Evolutionary conservation across 2,329 filamentous ascomycete species (phyloP).

Genomic region (Xylariaceae sp.): DNA sequence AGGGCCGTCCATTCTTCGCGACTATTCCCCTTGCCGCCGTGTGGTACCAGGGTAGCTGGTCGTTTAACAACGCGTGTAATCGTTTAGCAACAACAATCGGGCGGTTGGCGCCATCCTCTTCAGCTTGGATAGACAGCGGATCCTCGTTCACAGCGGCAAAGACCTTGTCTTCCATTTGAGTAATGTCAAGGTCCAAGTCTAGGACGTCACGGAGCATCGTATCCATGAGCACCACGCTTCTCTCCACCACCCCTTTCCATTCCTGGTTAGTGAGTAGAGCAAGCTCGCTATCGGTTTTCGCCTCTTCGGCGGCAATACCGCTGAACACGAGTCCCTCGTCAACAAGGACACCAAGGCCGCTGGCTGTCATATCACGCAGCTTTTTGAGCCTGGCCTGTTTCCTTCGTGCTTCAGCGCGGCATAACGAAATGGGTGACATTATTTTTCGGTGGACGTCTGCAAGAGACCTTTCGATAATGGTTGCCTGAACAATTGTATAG

Average conservation of each 20-base stretch:
- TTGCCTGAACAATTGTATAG: conserved; percentile 74
- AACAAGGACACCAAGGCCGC: conserved; percentile 79
- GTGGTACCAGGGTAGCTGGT: conserved; percentile 64
- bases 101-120: conserved; percentile 45
- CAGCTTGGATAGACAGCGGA: conserved; percentile 50
- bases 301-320: conserved; percentile 53
- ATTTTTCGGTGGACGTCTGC: conserved; percentile 66
- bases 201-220: conserved; percentile 72
- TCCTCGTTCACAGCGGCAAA: conserved; percentile 61
- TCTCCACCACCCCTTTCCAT: conserved; percentile 69
- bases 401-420: conserved; percentile 66
- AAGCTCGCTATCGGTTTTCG: conserved; percentile 41
- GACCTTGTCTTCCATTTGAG: conserved; percentile 62
- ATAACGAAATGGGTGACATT: conserved; percentile 72
- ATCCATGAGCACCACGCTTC: conserved; percentile 81
- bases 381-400: conserved; percentile 70
- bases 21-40: conserved; percentile 53
- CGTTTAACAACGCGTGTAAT: conserved; percentile 64
- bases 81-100: conserved; percentile 61
- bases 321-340: conserved; percentile 75
- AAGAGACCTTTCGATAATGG: conserved; percentile 67
- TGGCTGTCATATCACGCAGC: conserved; percentile 75
- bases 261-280: conserved; percentile 44
- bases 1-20: conserved; percentile 68
- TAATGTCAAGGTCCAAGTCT: conserved; percentile 56